Evolutionary conservation across 139 green algal genomes (phyloP).

Genomic region (Nannochloris sp.): DNA sequence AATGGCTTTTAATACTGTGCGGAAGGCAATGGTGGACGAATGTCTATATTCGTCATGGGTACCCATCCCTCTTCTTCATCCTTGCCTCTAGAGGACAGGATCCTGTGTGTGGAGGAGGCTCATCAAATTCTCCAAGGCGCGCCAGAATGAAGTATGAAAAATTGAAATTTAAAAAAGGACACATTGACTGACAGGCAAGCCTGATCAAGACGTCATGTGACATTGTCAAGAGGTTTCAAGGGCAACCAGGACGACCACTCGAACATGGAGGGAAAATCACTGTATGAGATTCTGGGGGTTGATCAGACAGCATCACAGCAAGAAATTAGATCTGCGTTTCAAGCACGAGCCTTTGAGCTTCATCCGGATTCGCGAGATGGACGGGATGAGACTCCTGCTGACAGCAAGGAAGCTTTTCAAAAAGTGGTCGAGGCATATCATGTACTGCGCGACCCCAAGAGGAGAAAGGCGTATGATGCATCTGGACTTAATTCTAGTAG

Average conservation of each 20-base stretch:
- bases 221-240: too few species aligned
- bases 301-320: not conserved
- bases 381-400: not conserved
- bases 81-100: too few species aligned
- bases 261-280: conserved; percentile 1
- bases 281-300: conserved; percentile 17
- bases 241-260: not conserved
- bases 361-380: conserved; percentile 26
- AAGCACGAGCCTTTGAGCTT: conserved; percentile 10
- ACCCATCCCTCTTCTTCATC: too few species aligned
- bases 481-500: not conserved
- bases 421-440: conserved; percentile 18
- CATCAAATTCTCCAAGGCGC: too few species aligned
- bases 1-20: too few species aligned
- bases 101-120: too few species aligned
- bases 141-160: too few species aligned
- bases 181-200: too few species aligned
- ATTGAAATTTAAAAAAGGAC: too few species aligned
- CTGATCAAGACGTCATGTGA: too few species aligned
- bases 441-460: conserved; percentile 13
- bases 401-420: conserved; percentile 3
- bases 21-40: too few species aligned
- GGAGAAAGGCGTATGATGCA: conserved; percentile 17
- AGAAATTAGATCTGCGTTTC: conserved; percentile 23
- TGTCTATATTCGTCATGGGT: too few species aligned